These are phyloP conservation scores for Kockovaella imperatae DNA, from an alignment of 768 basidiomycete species.

Conservation along the genomic window DNA sequence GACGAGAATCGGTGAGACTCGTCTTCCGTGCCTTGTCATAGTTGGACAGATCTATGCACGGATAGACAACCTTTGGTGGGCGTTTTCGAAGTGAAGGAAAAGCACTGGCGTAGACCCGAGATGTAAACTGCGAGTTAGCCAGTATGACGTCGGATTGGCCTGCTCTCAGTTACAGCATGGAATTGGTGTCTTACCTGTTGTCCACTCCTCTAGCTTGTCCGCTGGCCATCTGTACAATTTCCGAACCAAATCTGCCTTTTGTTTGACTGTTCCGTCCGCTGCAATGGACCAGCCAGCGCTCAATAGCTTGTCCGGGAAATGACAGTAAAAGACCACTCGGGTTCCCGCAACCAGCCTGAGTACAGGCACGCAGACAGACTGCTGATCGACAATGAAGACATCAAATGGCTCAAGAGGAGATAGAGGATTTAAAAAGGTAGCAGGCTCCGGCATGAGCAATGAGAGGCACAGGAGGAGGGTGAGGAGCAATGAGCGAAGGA, in stretches of 20 bases:
- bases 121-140: conserved; percentile 84
- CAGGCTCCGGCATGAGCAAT: conserved; percentile 25
- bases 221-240: conserved; percentile 75
- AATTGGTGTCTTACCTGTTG: conserved; percentile 59
- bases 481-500: conserved; percentile 79
- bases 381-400: conserved; percentile 88
- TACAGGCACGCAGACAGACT: conserved; percentile 83
- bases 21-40: conserved; percentile 52
- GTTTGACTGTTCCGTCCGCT: neutral
- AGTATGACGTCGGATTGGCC: conserved; percentile 84
- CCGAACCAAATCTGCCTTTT: conserved; percentile 52
- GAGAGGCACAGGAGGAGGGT: conserved; percentile 56
- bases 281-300: conserved; percentile 40
- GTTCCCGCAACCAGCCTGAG: conserved; percentile 59
- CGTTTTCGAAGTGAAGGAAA: conserved; percentile 58
- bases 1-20: no score
- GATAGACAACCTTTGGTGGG: conserved; percentile 77
- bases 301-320: conserved; percentile 92
- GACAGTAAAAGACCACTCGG: conserved; percentile 94
- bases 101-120: conserved; percentile 66
- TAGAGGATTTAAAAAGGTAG: conserved; percentile 24
- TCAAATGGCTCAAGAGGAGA: conserved; percentile 49
- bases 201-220: conserved; percentile 80
- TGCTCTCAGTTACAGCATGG: conserved; percentile 35
- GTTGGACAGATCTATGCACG: conserved; percentile 75